These are phyloP conservation scores for Cardiospermum halicacabum DNA, from an alignment of 345 rosid genomes.

Conservation along the genomic window DNA sequence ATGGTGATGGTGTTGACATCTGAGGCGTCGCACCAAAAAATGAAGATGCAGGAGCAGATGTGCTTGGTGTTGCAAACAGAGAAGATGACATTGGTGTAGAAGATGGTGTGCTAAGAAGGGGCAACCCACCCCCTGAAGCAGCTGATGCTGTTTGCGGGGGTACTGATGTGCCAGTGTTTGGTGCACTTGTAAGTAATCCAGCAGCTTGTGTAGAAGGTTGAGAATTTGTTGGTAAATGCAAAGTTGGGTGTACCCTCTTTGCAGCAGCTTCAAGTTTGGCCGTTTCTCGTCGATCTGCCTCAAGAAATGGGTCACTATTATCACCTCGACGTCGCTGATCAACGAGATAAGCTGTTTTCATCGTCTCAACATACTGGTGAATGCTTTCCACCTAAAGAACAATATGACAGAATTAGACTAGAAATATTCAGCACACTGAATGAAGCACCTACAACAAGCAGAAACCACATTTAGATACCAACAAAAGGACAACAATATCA, in stretches of 20 bases:
- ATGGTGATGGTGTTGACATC: slow-evolving; percentile 35
- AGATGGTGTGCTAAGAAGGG: slow-evolving; percentile 63
- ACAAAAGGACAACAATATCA: not conserved
- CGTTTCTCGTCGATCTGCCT: slow-evolving; percentile 94
- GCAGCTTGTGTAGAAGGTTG: slow-evolving; percentile 74
- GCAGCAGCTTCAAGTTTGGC: slow-evolving; percentile 97
- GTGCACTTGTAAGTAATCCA: slow-evolving; percentile 53
- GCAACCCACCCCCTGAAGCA: slow-evolving; percentile 63
- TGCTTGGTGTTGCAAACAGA: slow-evolving; percentile 62
- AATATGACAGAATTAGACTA: slow-evolving; percentile 2
- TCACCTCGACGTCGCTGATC: slow-evolving; percentile 87
- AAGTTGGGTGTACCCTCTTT: slow-evolving; percentile 90
- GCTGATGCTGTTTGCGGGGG: slow-evolving; percentile 46
- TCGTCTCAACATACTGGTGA: slow-evolving; percentile 86
- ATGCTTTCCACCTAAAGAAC: slow-evolving; percentile 70
- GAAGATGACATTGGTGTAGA: slow-evolving; percentile 54
- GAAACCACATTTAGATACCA: not conserved
- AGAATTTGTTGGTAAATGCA: slow-evolving; percentile 70
- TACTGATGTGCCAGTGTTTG: slow-evolving; percentile 39
- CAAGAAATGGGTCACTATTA: slow-evolving; percentile 81
- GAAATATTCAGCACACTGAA: not conserved
- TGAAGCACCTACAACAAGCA: not conserved
- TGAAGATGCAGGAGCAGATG: slow-evolving; percentile 57
- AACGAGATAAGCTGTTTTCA: slow-evolving; percentile 85
- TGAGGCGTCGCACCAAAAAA: slow-evolving; percentile 46